Percentiles rank a stretch among this genome's conserved stretches.
Conservation (phyloP, 2,329 filamentous ascomycete species). For the Diaporthe sp. region DNA sequence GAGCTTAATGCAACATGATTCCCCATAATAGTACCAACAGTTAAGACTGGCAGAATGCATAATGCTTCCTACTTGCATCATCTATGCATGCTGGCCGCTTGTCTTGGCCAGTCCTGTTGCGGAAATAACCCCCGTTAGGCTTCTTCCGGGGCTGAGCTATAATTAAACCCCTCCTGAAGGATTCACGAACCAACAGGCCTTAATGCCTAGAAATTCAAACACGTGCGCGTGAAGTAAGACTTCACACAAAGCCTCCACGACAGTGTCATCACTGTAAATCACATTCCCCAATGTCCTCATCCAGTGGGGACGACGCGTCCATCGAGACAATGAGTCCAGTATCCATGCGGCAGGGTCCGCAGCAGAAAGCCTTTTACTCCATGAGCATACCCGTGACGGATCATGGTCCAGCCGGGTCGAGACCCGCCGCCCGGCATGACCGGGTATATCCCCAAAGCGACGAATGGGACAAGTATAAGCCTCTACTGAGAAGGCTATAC, state of each 20-base stretch:
- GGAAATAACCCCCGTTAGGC: background rate
- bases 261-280: background rate
- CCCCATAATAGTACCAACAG: background rate
- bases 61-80: background rate
- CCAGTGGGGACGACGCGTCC: background rate
- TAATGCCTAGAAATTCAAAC: background rate
- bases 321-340: background rate
- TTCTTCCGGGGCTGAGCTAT: background rate
- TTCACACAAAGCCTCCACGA: background rate
- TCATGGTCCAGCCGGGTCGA: background rate
- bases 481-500: background rate
- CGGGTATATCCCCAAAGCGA: background rate
- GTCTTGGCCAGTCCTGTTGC: too few species aligned
- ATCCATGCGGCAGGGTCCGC: background rate
- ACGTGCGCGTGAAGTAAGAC: background rate
- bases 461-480: constrained; percentile 3
- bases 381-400: background rate
- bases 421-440: too few species aligned
- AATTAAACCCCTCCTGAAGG: background rate
- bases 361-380: background rate
- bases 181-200: background rate
- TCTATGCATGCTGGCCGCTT: background rate
- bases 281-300: background rate
- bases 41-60: background rate
- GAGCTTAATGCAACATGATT: background rate